Evolutionary conservation across 108 stramenopile species (phyloP).

Genomic region (Epithemia pelagica): DNA sequence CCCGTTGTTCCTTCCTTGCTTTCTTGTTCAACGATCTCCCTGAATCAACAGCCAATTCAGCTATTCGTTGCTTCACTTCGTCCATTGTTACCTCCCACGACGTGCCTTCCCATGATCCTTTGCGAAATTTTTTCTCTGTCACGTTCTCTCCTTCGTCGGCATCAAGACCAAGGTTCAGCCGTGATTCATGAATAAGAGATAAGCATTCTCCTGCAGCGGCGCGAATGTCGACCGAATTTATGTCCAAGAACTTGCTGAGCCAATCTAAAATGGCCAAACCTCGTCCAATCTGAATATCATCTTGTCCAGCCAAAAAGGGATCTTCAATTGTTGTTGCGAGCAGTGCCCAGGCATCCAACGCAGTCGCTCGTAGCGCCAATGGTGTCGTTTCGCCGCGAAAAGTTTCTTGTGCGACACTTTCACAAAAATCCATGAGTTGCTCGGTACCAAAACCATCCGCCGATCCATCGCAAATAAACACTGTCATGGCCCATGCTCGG

Average conservation of each 20-base stretch:
- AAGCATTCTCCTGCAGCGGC: constrained; percentile 74
- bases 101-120: constrained; percentile 78
- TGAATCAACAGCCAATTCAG: constrained; percentile 60
- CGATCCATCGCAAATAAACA: constrained; percentile 42
- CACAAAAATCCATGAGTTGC: constrained; percentile 58
- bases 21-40: constrained; percentile 75
- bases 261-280: constrained; percentile 53
- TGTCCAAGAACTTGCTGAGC: constrained; percentile 44
- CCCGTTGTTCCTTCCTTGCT: constrained; percentile 69
- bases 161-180: constrained; percentile 47
- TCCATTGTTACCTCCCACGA: constrained; percentile 73
- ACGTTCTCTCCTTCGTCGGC: constrained; percentile 36
- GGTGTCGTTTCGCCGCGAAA: constrained; percentile 56
- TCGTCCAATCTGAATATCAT: constrained; percentile 42
- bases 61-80: constrained; percentile 66
- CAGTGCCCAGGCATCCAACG: constrained; percentile 78
- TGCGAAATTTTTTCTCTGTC: constrained; percentile 43
- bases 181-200: constrained; percentile 67
- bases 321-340: constrained; percentile 58
- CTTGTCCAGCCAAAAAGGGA: constrained; percentile 49
- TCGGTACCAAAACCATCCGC: constrained; percentile 42
- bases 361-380: constrained; percentile 45
- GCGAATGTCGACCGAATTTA: constrained; percentile 31
- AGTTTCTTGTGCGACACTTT: constrained; percentile 31
- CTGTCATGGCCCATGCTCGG: constrained; percentile 58